A percentile compares a stretch with the other conserved stretches of the same genome.
These are phyloP conservation scores for Vigna reflexopilosa DNA, from an alignment of 306 rosid genomes.

Conservation along the genomic window DNA sequence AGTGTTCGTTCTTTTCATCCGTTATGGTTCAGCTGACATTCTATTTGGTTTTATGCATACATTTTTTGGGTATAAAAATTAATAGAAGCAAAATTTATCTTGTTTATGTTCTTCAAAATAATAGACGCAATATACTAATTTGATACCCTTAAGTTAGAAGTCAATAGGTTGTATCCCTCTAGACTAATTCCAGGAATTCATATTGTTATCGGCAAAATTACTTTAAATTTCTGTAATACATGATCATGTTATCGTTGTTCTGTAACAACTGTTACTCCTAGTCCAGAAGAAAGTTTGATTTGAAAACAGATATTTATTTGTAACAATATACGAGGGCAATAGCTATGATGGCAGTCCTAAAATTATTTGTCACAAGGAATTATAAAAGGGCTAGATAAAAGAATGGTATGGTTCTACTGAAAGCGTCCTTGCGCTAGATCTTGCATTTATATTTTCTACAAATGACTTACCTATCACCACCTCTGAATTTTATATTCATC, in stretches of 20 bases:
- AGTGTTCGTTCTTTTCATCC: background rate
- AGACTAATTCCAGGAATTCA: too few relatives aligned
- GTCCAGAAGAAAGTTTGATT: too few relatives aligned
- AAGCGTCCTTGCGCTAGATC: constrained; percentile 5
- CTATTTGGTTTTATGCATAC: constrained; percentile 8
- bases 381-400: background rate
- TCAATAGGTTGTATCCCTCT: too few relatives aligned
- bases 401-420: background rate
- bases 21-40: constrained; percentile 11
- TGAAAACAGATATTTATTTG: too few relatives aligned
- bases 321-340: too few relatives aligned
- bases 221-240: too few relatives aligned
- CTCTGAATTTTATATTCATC: constrained; percentile 23
- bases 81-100: constrained; percentile 15
- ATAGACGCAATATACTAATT: background rate
- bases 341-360: too few relatives aligned
- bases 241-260: too few relatives aligned
- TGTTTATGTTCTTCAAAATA: background rate
- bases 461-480: background rate
- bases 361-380: too few relatives aligned
- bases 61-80: background rate
- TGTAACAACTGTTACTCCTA: too few relatives aligned
- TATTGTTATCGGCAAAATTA: too few relatives aligned
- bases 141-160: background rate
- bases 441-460: background rate